phyloP scores from a whole-genome alignment of 169 alveolate genomes.

The Plasmodium falciparum region DNA sequence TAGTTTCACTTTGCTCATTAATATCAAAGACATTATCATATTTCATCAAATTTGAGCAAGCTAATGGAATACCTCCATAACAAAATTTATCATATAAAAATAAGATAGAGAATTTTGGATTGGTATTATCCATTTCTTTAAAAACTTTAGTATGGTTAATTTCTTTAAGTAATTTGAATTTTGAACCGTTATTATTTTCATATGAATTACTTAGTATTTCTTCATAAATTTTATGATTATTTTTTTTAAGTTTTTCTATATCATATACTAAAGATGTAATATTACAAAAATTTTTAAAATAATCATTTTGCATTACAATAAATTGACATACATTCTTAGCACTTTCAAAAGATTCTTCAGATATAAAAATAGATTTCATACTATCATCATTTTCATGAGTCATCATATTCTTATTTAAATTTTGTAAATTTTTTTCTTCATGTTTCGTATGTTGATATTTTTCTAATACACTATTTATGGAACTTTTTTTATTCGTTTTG shows the following conservation, averaged over 20 bases:
- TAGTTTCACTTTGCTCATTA: not conserved
- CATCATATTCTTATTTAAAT: not conserved
- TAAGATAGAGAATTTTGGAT: constrained; percentile 53
- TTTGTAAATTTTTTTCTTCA: not conserved
- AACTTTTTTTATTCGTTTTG: not conserved
- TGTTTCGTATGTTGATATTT: not conserved
- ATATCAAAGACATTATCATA: constrained; percentile 45
- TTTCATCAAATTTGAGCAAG: constrained; percentile 50
- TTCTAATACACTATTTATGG: not conserved
- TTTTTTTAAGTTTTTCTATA: constrained; percentile 27
- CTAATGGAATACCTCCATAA: constrained; percentile 73
- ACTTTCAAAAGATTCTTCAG: constrained; percentile 40
- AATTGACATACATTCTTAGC: constrained; percentile 42
- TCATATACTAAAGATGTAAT: constrained; percentile 19
- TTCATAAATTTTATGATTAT: constrained; percentile 17
- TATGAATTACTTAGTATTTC: constrained; percentile 28
- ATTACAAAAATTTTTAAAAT: constrained; percentile 30
- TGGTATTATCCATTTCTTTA: constrained; percentile 30
- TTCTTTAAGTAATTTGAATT: constrained; percentile 32
- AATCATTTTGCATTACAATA: constrained; percentile 22
- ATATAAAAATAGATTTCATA: constrained; percentile 12
- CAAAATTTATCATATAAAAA: constrained; percentile 65
- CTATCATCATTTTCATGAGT: not conserved
- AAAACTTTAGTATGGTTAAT: constrained; percentile 32
- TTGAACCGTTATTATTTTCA: constrained; percentile 33